Evolutionary conservation across 73 alveolate genomes (phyloP).

Genomic region (Symbiodinium pilosum): DNA sequence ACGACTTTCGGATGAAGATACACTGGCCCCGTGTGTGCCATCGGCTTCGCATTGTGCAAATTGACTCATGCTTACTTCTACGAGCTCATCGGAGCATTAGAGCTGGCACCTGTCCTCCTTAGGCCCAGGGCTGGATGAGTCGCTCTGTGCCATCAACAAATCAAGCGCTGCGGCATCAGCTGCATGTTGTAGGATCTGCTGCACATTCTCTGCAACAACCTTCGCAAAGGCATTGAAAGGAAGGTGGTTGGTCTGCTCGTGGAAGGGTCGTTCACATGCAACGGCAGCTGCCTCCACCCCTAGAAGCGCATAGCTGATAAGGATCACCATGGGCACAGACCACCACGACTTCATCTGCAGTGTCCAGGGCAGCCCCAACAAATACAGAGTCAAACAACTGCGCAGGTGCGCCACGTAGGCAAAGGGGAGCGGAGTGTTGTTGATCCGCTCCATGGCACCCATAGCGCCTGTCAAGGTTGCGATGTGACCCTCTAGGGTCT

Average conservation of each 20-base stretch:
- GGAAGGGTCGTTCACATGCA: constrained; percentile 90
- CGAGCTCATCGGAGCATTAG: background rate
- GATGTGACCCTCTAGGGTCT: constrained; percentile 72
- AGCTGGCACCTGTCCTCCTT: background rate
- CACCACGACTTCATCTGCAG: constrained; percentile 41
- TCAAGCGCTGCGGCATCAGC: background rate
- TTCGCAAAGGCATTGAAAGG: constrained; percentile 69
- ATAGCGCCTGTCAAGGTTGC: constrained; percentile 71
- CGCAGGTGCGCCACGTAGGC: constrained; percentile 87
- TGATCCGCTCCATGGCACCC: constrained; percentile 93
- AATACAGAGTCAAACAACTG: constrained; percentile 33
- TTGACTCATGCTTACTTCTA: background rate
- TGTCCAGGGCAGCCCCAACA: constrained; percentile 71
- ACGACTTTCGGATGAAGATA: too few relatives aligned
- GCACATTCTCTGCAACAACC: constrained; percentile 79
- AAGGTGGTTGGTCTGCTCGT: constrained; percentile 74
- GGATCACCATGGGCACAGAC: constrained; percentile 76
- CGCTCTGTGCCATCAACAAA: too few relatives aligned
- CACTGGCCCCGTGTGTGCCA: constrained; percentile 2
- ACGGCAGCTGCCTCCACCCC: constrained; percentile 88
- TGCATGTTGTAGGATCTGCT: constrained; percentile 5
- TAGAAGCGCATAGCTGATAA: constrained; percentile 53
- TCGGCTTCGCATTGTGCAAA: background rate
- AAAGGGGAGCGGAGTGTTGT: constrained; percentile 86
- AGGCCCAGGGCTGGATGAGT: background rate